Evolutionary conservation across 768 basidiomycete genomes (phyloP), one percentile per base, ranked within the genome.

Genomic region (Lepiota brunneoincarnata): DNA sequence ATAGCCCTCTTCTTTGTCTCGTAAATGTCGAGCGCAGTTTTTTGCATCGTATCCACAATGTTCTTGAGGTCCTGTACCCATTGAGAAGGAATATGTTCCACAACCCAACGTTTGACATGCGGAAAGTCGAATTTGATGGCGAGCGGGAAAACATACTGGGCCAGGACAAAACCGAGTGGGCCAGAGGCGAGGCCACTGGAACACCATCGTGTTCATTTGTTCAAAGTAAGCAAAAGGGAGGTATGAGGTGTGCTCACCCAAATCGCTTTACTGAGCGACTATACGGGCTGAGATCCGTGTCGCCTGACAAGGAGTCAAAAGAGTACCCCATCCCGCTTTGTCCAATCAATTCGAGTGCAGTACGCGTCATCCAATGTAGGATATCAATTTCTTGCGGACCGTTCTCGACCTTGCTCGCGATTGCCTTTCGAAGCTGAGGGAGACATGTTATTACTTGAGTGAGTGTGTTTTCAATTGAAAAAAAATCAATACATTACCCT

Each of bases 341-440:
- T 14, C 77, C 78, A 45, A 82, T 74, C 36, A 80, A 66, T 54
- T 81, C 79, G 18, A 81, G 67, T 15, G 79, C 75, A 12, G 72
- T 67, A 4, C 79, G 69, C 11, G 73, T 64, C 63, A 71, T 69
- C 74, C 75, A 76, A 17, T 62, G 55, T 6, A 64, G 43, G 10
- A 75, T 44, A 51, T 76, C 72, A 24, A 76, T 61, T 62, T 72
- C 70, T 45, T 64, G 58, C 2, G 69, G 63, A 15, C 71, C 72
- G 2, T 63, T 58, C 15, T 61, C 40, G 20, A 69, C 64, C 55
- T 66, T 66, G 18, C 53, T 39, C n/a, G 57, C 21, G n/a, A 74
- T 57, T 3, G 65, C 51, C 21, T 61, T 60, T 17, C 60, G 65
- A 34, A 73, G 61, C 72, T 72, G 39, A 10, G 9, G 24, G 44